Evolutionary conservation across 345 rosid species (phyloP).

Genomic region (Clausena lansium): DNA sequence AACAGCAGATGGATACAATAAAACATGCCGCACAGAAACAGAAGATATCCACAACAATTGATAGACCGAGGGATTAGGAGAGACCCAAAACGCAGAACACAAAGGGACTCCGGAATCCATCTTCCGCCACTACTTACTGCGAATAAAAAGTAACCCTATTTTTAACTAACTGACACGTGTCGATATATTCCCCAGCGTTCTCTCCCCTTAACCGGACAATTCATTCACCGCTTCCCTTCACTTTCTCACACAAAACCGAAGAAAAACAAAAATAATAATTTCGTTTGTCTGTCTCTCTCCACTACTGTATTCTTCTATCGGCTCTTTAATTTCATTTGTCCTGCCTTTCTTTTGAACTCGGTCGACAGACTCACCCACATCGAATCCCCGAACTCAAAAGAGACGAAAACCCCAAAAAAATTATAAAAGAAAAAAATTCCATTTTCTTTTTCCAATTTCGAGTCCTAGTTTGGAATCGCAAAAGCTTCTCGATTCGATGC

Average conservation of each 20-base stretch:
- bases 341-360: conserved; percentile 37
- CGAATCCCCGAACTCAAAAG: conserved; percentile 18
- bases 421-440: not conserved
- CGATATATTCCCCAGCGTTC: not conserved
- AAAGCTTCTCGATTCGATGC: conserved; percentile 20
- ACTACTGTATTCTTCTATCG: not conserved
- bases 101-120: conserved; percentile 8
- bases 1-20: not conserved
- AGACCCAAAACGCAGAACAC: not conserved
- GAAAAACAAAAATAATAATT: not conserved
- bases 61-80: not conserved
- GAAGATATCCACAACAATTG: not conserved
- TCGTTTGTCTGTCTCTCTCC: not conserved
- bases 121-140: conserved; percentile 35
- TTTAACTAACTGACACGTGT: conserved; percentile 37
- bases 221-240: conserved; percentile 27
- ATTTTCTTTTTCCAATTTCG: not conserved
- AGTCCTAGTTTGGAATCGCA: not conserved
- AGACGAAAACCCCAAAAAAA: not conserved
- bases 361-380: conserved; percentile 31
- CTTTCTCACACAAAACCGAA: conserved; percentile 5
- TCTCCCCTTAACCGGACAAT: conserved; percentile 21
- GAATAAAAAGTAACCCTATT: conserved; percentile 23
- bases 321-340: conserved; percentile 22
- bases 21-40: not conserved